Evolutionary conservation across 257 asterid genomes (phyloP).

Genomic region (Penstemon barbatus): DNA sequence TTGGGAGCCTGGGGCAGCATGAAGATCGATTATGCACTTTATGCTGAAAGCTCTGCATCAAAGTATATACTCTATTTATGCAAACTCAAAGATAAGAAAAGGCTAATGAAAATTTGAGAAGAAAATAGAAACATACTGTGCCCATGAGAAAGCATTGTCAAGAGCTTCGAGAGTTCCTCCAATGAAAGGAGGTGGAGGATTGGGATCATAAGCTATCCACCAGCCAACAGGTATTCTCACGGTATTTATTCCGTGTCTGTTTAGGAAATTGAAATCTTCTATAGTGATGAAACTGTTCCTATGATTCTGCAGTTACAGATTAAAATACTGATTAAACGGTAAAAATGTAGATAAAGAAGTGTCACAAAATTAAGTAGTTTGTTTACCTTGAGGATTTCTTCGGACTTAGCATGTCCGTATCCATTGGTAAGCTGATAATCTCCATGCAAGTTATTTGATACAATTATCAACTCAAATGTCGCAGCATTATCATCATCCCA

Average conservation of each 20-base stretch:
- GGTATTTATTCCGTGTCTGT: slow-evolving; percentile 68
- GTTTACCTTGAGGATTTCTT: slow-evolving; percentile 58
- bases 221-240: slow-evolving; percentile 93
- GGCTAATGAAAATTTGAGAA: neutral
- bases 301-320: slow-evolving; percentile 59
- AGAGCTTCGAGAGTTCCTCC: slow-evolving; percentile 75
- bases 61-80: neutral
- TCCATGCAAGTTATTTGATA: slow-evolving; percentile 63
- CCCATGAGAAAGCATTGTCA: slow-evolving; percentile 88
- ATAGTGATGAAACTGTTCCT: slow-evolving; percentile 63
- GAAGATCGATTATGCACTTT: slow-evolving; percentile 84
- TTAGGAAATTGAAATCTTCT: slow-evolving; percentile 68
- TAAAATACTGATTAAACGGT: neutral
- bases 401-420: slow-evolving; percentile 64
- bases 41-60: slow-evolving; percentile 56
- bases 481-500: slow-evolving; percentile 94
- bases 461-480: slow-evolving; percentile 58
- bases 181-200: slow-evolving; percentile 74
- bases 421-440: slow-evolving; percentile 90
- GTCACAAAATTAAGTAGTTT: neutral
- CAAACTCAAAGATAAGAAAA: slow-evolving; percentile 14
- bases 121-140: slow-evolving; percentile 54
- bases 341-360: neutral
- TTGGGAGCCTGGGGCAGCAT: slow-evolving; percentile 91
- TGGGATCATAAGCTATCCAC: slow-evolving; percentile 83